These are phyloP conservation scores for Mycena metata DNA, from an alignment of 768 basidiomycete genomes.

Conservation along the genomic window DNA sequence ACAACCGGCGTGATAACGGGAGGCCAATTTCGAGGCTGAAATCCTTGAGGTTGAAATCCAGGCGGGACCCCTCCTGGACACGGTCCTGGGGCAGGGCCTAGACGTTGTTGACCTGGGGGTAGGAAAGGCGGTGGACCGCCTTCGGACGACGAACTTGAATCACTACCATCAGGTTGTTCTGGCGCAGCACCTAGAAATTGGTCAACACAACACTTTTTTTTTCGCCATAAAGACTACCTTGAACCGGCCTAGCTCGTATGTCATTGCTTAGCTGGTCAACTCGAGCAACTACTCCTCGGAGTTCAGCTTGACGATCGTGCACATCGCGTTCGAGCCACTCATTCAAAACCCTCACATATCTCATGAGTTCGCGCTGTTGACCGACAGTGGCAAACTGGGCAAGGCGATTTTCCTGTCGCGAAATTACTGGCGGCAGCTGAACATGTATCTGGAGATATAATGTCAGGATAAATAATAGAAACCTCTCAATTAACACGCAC, in stretches of 20 bases:
- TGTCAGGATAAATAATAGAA: not conserved
- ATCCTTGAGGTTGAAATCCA: conserved; percentile 32
- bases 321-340: conserved; percentile 87
- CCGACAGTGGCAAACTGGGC: conserved; percentile 82
- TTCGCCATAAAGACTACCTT: conserved; percentile 46
- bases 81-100: conserved; percentile 14
- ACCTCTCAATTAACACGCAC: conserved; percentile 53
- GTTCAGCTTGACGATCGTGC: conserved; percentile 80
- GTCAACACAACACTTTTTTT: not conserved
- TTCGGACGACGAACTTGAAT: conserved; percentile 30
- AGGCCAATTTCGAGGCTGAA: conserved; percentile 3
- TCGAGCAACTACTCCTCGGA: conserved; percentile 74
- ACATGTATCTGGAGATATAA: conserved; percentile 67
- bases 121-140: conserved; percentile 20
- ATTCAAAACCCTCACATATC: conserved; percentile 83
- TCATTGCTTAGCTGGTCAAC: conserved; percentile 64
- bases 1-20: conserved; percentile 58
- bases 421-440: conserved; percentile 64
- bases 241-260: conserved; percentile 52
- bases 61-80: conserved; percentile 6
- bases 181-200: conserved; percentile 11
- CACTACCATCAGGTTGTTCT: conserved; percentile 8
- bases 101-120: conserved; percentile 14
- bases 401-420: conserved; percentile 76
- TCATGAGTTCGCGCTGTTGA: conserved; percentile 84